These are phyloP conservation scores for Phylloporus rhodoxanthus DNA, from an alignment of 768 basidiomycete genomes.

Conservation along the genomic window DNA sequence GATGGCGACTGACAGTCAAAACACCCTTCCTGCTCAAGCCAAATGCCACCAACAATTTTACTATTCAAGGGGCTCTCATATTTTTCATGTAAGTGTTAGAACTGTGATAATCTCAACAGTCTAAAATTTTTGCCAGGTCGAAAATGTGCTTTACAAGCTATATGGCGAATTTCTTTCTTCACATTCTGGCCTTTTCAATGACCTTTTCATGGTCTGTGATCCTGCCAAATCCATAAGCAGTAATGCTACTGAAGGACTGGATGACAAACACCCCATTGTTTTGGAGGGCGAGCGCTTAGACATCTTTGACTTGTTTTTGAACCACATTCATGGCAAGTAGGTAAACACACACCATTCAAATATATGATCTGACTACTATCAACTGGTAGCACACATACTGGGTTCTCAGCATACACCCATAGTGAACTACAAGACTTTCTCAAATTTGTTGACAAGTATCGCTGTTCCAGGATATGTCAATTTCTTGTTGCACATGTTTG, in stretches of 20 bases:
- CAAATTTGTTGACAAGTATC: neutral
- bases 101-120: neutral
- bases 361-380: neutral
- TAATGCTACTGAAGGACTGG: no score
- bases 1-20: no score
- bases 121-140: neutral
- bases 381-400: no score
- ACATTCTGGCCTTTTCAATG: neutral
- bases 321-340: neutral
- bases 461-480: neutral
- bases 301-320: neutral
- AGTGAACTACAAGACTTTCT: neutral
- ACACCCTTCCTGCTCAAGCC: no score
- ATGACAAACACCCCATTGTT: neutral
- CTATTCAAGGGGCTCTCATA: neutral
- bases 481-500: neutral
- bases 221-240: no score
- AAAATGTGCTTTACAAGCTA: neutral
- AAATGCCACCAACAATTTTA: neutral
- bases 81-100: neutral
- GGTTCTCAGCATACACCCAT: neutral
- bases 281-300: neutral
- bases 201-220: no score
- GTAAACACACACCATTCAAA: neutral
- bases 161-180: neutral